Evolutionary conservation across 331 rosid species (phyloP), one percentile per base, ranked within the genome.

Genomic region (Telfairia occidentalis): DNA sequence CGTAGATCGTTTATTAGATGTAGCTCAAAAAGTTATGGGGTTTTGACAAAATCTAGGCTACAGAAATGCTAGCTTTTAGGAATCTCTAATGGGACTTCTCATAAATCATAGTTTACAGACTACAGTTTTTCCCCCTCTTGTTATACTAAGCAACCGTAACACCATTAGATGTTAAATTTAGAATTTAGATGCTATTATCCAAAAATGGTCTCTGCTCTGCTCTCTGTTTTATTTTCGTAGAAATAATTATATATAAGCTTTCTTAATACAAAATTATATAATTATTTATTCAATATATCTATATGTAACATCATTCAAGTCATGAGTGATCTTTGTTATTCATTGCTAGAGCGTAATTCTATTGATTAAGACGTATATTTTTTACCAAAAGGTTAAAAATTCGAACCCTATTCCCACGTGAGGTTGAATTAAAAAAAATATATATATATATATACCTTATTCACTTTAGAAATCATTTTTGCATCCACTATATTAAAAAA

Each of bases 1-100:
- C 74, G 87, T 95, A 85, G 90, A 35, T 54, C 90, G 96, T 81
- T 85, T 95, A 29, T 86, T 90, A 83, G 82, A 84, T 59, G 72
- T 92, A 75, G 86, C 99, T 48, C 76, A 95, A 16, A 85, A 80
- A 81, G 84, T 76, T 55, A 79, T 95, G 54, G 92, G 99, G 53
- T 88, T 87, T 83, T 87, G 92, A 95, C 60, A 30, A 18, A 71
- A 30, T 16, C 43, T 19, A 29, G 45, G 60, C 60, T 48, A 48
- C 43, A 48, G n/a, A 48, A 49, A 48, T 46, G 29, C 58, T 71
- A 8, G 38, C 26, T 16, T 71, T 40, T 45, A 26, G 21, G 55
- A 70, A 40, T 23, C 24, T 15, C 32, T 46, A 46, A 28, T 49
- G 60, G 8, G 10, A 48, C 9, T 29, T 9, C 15, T 71, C 60